A percentile compares a stretch with the other conserved stretches of the same genome.
Evolutionary conservation across 2,329 filamentous ascomycete species (phyloP).

Genomic region (Xylariaceae sp.): DNA sequence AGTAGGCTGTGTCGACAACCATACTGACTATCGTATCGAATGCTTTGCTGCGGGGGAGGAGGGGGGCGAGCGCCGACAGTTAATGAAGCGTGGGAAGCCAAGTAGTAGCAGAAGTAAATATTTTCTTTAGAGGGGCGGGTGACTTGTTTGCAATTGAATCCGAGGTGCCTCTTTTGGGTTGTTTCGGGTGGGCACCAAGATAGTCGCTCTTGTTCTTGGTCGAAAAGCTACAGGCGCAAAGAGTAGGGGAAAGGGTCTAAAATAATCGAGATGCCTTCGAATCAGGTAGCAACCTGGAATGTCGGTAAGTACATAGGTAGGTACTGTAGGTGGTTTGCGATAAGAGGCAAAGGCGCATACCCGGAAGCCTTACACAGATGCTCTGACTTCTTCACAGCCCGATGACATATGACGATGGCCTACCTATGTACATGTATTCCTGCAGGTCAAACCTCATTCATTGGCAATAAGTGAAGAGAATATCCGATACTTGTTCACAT

Average conservation of each 20-base stretch:
- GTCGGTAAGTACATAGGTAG: not conserved
- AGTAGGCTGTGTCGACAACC: constrained; percentile 86
- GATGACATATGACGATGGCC: not conserved
- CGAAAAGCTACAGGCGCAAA: too few species aligned
- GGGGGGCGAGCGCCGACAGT: too few species aligned
- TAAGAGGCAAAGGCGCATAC: too few species aligned
- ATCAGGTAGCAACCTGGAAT: not conserved
- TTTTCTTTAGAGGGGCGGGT: not conserved
- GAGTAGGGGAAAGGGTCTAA: not conserved
- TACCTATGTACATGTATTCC: not conserved
- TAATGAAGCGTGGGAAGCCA: too few species aligned
- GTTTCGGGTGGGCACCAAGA: too few species aligned
- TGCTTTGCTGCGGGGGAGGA: not conserved
- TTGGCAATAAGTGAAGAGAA: too few species aligned
- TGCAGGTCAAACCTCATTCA: too few species aligned
- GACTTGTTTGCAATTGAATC: not conserved
- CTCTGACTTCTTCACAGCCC: too few species aligned
- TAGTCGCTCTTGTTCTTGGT: too few species aligned
- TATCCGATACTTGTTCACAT: too few species aligned
- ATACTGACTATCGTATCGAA: constrained; percentile 41
- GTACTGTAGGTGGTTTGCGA: not conserved
- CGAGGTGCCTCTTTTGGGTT: too few species aligned
- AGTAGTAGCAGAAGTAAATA: not conserved
- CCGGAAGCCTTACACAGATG: too few species aligned
- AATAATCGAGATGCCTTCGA: not conserved